Conservation (phyloP, 2,329 filamentous ascomycete species). For the Scedosporium aurantiacum region DNA sequence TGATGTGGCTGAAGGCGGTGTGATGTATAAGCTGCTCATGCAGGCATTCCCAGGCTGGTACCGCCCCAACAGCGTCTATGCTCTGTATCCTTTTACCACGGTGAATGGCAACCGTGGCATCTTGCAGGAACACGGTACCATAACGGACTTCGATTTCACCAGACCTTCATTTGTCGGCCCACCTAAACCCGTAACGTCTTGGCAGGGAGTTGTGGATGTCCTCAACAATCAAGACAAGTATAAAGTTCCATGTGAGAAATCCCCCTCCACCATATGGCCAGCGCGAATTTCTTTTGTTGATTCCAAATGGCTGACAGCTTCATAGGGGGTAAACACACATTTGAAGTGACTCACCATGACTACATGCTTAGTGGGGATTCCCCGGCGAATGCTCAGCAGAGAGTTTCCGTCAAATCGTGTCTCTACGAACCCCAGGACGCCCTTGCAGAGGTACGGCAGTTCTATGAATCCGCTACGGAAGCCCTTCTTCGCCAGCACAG, state of each 20-base stretch:
- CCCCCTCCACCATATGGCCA: background rate
- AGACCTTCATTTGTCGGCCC: slow-evolving; percentile 11
- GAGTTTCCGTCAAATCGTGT: slow-evolving; percentile 9
- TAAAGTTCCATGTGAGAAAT: slow-evolving; percentile 17
- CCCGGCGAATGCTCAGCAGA: slow-evolving; percentile 10
- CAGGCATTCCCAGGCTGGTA: slow-evolving; percentile 13
- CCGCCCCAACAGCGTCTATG: slow-evolving; percentile 13
- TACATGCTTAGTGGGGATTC: slow-evolving; percentile 14
- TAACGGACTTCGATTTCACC: slow-evolving; percentile 14
- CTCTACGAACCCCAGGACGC: slow-evolving; percentile 13
- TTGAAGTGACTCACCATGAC: slow-evolving; percentile 15
- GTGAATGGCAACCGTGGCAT: slow-evolving; percentile 13
- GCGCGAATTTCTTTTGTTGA: background rate
- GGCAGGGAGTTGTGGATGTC: slow-evolving; percentile 15
- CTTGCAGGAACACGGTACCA: slow-evolving; percentile 10
- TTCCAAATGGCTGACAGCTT: background rate
- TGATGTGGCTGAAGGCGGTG: slow-evolving; percentile 10
- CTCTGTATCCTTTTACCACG: slow-evolving; percentile 18
- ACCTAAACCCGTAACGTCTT: slow-evolving; percentile 13
- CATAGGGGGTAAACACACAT: slow-evolving; percentile 13
- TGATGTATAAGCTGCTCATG: slow-evolving; percentile 15
- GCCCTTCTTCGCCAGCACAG: slow-evolving; percentile 18
- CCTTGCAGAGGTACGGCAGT: slow-evolving; percentile 12
- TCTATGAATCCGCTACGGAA: slow-evolving; percentile 14
- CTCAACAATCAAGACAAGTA: slow-evolving; percentile 16